Conservation (phyloP, 116 monocot species). For the Zostera marina region DNA sequence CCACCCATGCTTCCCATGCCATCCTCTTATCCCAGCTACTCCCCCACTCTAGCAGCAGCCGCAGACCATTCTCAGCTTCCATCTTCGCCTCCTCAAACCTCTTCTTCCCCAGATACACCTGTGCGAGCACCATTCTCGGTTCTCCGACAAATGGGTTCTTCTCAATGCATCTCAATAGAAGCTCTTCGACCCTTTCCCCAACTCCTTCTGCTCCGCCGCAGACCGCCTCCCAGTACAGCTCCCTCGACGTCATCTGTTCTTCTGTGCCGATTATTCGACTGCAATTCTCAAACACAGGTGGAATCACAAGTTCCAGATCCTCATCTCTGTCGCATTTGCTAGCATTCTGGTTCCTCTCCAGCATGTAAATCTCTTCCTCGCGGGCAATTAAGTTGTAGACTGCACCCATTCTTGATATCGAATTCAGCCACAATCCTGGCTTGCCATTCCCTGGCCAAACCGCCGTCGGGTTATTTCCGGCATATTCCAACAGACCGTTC, state of each 20-base stretch:
- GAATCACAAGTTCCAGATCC: conserved; percentile 47
- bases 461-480: conserved; percentile 25
- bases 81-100: conserved; percentile 49
- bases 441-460: conserved; percentile 80
- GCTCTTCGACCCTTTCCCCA: conserved; percentile 26
- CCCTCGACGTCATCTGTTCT: conserved; percentile 49
- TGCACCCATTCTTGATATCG: conserved; percentile 53
- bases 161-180: conserved; percentile 29
- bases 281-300: conserved; percentile 75
- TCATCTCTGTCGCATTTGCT: conserved; percentile 23
- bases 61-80: conserved; percentile 48
- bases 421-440: conserved; percentile 73
- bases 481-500: conserved; percentile 42
- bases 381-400: conserved; percentile 37
- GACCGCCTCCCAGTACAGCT: conserved; percentile 72
- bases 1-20: conserved; percentile 84
- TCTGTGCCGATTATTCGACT: conserved; percentile 32
- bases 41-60: conserved; percentile 69
- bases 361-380: conserved; percentile 53
- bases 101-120: conserved; percentile 48
- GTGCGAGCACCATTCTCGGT: conserved; percentile 43
- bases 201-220: conserved; percentile 8
- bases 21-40: conserved; percentile 89
- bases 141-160: conserved; percentile 79
- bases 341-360: conserved; percentile 13